These are phyloP conservation scores for Oryza meyeriana DNA, from an alignment of 176 grass and related monocot genomes.

Conservation along the genomic window DNA sequence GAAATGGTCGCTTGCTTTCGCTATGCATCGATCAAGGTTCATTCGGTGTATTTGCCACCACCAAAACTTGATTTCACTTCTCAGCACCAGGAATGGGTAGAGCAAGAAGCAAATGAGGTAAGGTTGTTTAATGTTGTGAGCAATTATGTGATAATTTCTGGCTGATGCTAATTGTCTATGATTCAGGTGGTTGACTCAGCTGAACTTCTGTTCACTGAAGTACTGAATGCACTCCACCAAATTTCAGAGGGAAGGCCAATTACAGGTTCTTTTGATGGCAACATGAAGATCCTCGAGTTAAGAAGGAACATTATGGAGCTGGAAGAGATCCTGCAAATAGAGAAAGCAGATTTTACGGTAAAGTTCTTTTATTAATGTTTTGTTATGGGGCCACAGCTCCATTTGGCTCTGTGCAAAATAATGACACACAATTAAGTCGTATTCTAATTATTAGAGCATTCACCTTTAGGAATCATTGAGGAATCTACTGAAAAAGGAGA, in stretches of 20 bases:
- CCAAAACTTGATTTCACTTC: slow-evolving; percentile 92
- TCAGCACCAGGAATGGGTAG: slow-evolving; percentile 95
- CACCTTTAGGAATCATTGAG: slow-evolving; percentile 68
- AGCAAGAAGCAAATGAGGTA: slow-evolving; percentile 89
- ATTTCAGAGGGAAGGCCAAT: slow-evolving; percentile 62
- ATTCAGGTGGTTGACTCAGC: slow-evolving; percentile 62
- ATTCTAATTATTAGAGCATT: slow-evolving; percentile 36
- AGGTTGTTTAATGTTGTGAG: slow-evolving; percentile 16
- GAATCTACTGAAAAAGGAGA: slow-evolving; percentile 63
- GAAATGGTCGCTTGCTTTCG: slow-evolving; percentile 92
- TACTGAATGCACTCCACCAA: slow-evolving; percentile 64
- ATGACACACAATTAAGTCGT: not conserved
- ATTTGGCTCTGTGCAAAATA: slow-evolving; percentile 13
- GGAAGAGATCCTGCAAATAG: slow-evolving; percentile 68
- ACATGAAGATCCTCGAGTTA: slow-evolving; percentile 64
- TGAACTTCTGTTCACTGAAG: slow-evolving; percentile 73
- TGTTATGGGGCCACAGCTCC: not conserved
- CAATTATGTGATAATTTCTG: slow-evolving; percentile 15
- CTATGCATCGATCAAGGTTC: slow-evolving; percentile 84
- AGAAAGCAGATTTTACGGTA: slow-evolving; percentile 79
- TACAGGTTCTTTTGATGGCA: slow-evolving; percentile 73
- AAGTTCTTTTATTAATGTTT: slow-evolving; percentile 38
- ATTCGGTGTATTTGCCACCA: slow-evolving; percentile 93
- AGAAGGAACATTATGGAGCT: slow-evolving; percentile 76
- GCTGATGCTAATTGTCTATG: slow-evolving; percentile 36